Evolutionary conservation across 495 filamentous ascomycete genomes (phyloP).

Genomic region (Xylaria scruposa): DNA sequence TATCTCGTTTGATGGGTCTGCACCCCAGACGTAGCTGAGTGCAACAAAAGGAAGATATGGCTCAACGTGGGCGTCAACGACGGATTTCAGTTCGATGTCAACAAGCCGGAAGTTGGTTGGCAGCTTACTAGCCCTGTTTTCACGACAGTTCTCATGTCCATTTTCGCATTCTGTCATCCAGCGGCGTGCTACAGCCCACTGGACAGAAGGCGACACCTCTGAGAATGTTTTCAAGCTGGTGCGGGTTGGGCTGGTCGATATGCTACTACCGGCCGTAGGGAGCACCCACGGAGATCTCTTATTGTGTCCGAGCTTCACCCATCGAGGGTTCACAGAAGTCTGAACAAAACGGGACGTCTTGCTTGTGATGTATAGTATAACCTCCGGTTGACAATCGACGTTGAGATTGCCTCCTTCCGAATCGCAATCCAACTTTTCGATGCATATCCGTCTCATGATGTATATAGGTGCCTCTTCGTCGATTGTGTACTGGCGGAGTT

Average conservation of each 20-base stretch:
- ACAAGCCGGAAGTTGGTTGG: conserved; percentile 3
- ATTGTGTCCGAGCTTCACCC: neutral
- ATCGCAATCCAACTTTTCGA: neutral
- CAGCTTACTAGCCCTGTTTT: neutral
- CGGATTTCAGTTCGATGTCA: neutral
- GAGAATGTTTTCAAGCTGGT: neutral
- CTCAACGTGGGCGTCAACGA: neutral
- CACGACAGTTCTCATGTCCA: neutral
- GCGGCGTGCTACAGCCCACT: neutral
- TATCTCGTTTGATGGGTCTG: neutral
- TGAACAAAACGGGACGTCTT: neutral
- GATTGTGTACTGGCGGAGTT: conserved; percentile 5
- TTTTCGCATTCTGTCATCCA: neutral
- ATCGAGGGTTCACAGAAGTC: neutral
- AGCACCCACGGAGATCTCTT: neutral
- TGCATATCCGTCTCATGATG: conserved; percentile 7
- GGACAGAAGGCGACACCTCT: neutral
- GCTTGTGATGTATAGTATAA: neutral
- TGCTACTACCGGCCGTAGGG: neutral
- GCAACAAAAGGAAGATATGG: neutral
- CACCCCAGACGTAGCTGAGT: conserved; percentile 1
- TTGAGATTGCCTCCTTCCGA: neutral
- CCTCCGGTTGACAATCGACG: neutral
- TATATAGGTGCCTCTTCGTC: neutral
- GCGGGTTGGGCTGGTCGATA: neutral